Percentiles rank a stretch among this genome's conserved stretches.
Conservation (phyloP, 2,329 filamentous ascomycete genomes). For the Penicillium sp. region DNA sequence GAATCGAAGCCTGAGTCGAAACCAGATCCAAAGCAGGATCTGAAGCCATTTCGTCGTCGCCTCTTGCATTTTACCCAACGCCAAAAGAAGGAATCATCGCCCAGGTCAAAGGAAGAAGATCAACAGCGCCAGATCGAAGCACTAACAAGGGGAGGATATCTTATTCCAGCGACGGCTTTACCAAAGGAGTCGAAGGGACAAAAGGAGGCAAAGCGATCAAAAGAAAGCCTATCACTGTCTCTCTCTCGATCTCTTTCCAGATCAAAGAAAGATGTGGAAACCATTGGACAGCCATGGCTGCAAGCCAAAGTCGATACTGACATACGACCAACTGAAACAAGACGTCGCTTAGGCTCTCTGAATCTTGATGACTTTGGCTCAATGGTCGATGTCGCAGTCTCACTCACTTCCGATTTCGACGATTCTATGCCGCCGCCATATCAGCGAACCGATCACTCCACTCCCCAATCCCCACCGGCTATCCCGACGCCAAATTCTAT, state of each 20-base stretch:
- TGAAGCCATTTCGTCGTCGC: slow-evolving; percentile 35
- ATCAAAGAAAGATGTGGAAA: slow-evolving; percentile 38
- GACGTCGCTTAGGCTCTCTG: slow-evolving; percentile 29
- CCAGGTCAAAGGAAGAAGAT: slow-evolving; percentile 28
- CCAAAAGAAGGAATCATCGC: slow-evolving; percentile 28
- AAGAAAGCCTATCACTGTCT: slow-evolving; percentile 12
- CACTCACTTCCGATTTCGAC: slow-evolving; percentile 26
- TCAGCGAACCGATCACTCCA: slow-evolving; percentile 5
- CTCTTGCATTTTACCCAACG: slow-evolving; percentile 37
- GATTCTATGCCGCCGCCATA: slow-evolving; percentile 26
- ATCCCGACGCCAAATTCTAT: slow-evolving; percentile 5
- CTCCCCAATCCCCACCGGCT: slow-evolving; percentile 9
- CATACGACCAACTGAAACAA: slow-evolving; percentile 12
- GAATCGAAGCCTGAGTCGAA: slow-evolving; percentile 7
- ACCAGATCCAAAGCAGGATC: slow-evolving; percentile 14
- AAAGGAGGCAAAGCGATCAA: slow-evolving; percentile 8
- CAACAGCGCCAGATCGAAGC: slow-evolving; percentile 30
- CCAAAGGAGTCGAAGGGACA: slow-evolving; percentile 14
- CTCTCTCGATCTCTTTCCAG: slow-evolving; percentile 27
- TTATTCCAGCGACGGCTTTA: slow-evolving; percentile 21
- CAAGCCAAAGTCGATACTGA: slow-evolving; percentile 27
- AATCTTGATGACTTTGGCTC: slow-evolving; percentile 37
- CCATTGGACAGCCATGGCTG: slow-evolving; percentile 41
- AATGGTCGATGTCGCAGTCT: slow-evolving; percentile 35
- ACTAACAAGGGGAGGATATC: slow-evolving; percentile 33